Evolutionary conservation across 306 rosid genomes (phyloP).

Genomic region (Astragalus membranaceus): DNA sequence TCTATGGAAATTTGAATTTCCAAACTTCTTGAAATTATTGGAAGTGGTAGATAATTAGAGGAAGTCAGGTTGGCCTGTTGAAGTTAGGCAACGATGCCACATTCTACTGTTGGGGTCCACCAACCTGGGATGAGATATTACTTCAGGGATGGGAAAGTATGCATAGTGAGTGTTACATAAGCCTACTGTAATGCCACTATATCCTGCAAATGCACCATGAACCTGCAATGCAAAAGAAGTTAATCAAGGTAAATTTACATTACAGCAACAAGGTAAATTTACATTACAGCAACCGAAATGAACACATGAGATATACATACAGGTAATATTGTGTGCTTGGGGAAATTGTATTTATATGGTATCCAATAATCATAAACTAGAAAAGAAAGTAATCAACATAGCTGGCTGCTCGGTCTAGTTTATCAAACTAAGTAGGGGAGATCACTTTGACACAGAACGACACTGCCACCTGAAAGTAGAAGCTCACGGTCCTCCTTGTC

Average conservation of each 20-base stretch:
- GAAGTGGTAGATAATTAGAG: constrained; percentile 20
- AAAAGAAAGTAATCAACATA: background rate
- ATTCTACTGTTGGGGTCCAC: constrained; percentile 91
- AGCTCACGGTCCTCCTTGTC: too few species aligned
- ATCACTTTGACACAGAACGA: too few species aligned
- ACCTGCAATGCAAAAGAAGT: constrained; percentile 49
- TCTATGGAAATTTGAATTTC: constrained; percentile 30
- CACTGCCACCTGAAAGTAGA: too few species aligned
- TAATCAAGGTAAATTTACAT: background rate
- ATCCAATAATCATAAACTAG: background rate
- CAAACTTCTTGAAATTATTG: constrained; percentile 24
- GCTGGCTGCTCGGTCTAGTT: background rate
- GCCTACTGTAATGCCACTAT: constrained; percentile 90
- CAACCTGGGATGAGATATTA: constrained; percentile 72
- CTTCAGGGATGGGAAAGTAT: constrained; percentile 92
- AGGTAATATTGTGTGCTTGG: background rate
- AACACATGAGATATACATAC: background rate
- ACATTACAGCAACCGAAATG: background rate
- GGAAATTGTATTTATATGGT: background rate
- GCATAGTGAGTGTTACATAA: constrained; percentile 94
- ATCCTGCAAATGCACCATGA: constrained; percentile 98
- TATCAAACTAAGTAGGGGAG: too few species aligned
- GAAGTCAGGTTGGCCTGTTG: constrained; percentile 98
- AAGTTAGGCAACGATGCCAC: constrained; percentile 99
- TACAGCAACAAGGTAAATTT: background rate